Evolutionary conservation across 345 rosid genomes (phyloP).

Genomic region (Hibiscus tridactylites): DNA sequence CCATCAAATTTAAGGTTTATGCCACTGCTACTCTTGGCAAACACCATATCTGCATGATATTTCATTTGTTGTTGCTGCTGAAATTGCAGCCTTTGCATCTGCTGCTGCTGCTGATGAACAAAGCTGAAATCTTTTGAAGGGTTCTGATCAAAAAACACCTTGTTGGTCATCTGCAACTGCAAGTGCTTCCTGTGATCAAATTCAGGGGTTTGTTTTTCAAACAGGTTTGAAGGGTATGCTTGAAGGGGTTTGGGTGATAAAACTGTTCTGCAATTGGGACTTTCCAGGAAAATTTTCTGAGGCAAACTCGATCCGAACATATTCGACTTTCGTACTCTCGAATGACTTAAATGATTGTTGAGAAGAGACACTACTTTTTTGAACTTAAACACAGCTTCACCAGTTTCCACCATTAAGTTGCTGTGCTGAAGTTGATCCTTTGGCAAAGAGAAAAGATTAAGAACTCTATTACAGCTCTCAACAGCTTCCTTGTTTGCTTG

Average conservation of each 20-base stretch:
- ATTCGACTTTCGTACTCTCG: conserved; percentile 38
- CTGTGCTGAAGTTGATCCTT: conserved; percentile 28
- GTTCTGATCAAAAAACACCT: conserved; percentile 28
- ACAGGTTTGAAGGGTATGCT: conserved; percentile 32
- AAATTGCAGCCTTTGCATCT: conserved; percentile 30
- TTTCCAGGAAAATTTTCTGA: conserved; percentile 48
- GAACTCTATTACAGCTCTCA: conserved; percentile 46
- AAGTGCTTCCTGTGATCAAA: not conserved
- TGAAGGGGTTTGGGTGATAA: conserved; percentile 64
- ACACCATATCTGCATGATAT: conserved; percentile 26
- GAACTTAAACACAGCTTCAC: conserved; percentile 44
- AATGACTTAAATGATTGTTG: conserved; percentile 33
- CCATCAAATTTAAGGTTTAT: conserved; percentile 61
- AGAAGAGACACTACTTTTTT: conserved; percentile 56
- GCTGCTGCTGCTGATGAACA: conserved; percentile 27
- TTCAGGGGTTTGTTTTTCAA: not conserved
- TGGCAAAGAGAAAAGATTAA: conserved; percentile 38
- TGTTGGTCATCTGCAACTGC: not conserved
- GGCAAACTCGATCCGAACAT: conserved; percentile 49
- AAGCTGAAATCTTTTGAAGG: conserved; percentile 37
- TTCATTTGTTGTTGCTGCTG: conserved; percentile 39
- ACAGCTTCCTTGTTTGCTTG: conserved; percentile 45
- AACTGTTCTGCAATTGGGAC: conserved; percentile 33
- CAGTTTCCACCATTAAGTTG: conserved; percentile 38
- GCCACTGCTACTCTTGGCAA: conserved; percentile 40